A percentile compares a stretch with the other conserved stretches of the same genome.
Evolutionary conservation across 2,329 filamentous ascomycete species (phyloP).

Genomic region (Hypoxylon sp.): DNA sequence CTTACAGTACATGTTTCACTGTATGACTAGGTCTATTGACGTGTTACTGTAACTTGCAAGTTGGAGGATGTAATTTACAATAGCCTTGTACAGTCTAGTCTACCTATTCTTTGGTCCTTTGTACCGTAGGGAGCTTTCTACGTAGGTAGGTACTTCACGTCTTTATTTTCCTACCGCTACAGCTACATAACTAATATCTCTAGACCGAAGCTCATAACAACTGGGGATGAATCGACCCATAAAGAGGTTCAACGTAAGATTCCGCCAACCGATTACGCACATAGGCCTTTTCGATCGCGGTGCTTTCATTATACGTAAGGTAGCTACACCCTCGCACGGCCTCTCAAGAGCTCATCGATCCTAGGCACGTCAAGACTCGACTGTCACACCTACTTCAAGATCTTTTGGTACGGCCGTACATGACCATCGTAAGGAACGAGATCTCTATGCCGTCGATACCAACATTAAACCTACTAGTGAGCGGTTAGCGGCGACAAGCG

Average conservation of each 20-base stretch:
- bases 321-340: conserved; percentile 36
- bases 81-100: conserved; percentile 18
- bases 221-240: neutral
- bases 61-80: conserved; percentile 17
- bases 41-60: conserved; percentile 25
- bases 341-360: conserved; percentile 31
- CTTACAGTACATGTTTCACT: neutral
- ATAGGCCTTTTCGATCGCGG: neutral
- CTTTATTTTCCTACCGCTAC: conserved; percentile 2
- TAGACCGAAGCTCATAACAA: conserved; percentile 3
- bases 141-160: neutral
- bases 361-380: conserved; percentile 35
- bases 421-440: conserved; percentile 25
- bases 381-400: conserved; percentile 37
- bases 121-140: neutral
- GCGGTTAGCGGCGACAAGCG: conserved; percentile 13
- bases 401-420: conserved; percentile 41
- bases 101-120: no score
- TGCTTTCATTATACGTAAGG: conserved; percentile 13
- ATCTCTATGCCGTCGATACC: conserved; percentile 18
- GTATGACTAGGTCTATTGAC: conserved; percentile 26
- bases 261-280: no score
- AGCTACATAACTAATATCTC: conserved; percentile 7
- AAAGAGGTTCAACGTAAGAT: neutral
- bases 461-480: conserved; percentile 19